A percentile compares a stretch with the other conserved stretches of the same genome.
phyloP scores from a whole-genome alignment of 441 rosid species.

The Gossypium davidsonii region DNA sequence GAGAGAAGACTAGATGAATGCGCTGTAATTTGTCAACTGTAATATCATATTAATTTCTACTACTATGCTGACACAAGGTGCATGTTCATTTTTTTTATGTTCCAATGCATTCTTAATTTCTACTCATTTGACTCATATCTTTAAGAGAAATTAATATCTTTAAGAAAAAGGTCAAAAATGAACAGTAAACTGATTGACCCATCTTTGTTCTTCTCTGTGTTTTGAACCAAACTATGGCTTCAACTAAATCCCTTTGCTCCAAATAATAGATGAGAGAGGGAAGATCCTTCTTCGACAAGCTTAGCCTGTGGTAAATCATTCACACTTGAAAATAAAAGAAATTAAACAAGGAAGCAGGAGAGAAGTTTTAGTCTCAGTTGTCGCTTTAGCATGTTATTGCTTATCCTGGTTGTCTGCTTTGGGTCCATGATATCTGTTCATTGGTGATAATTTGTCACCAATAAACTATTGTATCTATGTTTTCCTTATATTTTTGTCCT shows the following conservation, averaged over 20 bases:
- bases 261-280: not conserved
- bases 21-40: not conserved
- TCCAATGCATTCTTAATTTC: not conserved
- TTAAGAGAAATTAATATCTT: not conserved
- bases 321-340: not conserved
- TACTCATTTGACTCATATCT: not conserved
- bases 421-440: not conserved
- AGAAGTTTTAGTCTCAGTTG: not conserved
- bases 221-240: not conserved
- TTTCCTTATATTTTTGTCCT: slow-evolving; percentile 3
- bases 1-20: not conserved
- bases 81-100: not conserved
- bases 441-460: not conserved
- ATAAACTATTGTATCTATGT: not conserved
- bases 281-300: not conserved
- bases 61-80: not conserved
- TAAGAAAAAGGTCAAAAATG: not conserved
- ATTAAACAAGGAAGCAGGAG: not conserved
- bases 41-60: not conserved
- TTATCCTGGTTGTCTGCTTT: not conserved
- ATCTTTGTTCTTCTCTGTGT: not conserved
- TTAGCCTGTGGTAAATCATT: not conserved
- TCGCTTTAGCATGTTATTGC: not conserved
- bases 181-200: not conserved
- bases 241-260: not conserved